phyloP scores from a whole-genome alignment of 805 yeast species.

The Wickerhamiella shivajii region DNA sequence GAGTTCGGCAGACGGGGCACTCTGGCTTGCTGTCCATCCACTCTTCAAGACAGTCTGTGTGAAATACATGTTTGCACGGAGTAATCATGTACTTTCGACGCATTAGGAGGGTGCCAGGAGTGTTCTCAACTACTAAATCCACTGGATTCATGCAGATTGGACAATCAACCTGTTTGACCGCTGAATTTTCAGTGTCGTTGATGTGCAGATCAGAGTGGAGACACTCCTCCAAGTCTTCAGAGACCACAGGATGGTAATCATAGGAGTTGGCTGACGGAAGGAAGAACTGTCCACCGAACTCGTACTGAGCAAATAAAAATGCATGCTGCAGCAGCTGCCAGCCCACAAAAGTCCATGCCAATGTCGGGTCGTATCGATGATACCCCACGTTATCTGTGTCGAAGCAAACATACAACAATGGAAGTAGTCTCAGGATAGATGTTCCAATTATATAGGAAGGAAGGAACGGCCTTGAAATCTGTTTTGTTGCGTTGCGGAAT shows the following conservation, averaged over 20 bases:
- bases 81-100: slow-evolving; percentile 39
- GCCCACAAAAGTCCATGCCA: slow-evolving; percentile 31
- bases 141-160: slow-evolving; percentile 80
- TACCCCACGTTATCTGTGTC: slow-evolving; percentile 44
- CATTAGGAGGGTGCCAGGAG: slow-evolving; percentile 21
- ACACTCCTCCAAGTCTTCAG: slow-evolving; percentile 44
- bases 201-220: slow-evolving; percentile 6
- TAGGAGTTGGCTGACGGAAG: slow-evolving; percentile 66
- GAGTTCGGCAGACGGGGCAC: slow-evolving; percentile 83
- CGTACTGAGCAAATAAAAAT: slow-evolving; percentile 45
- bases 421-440: slow-evolving; percentile 45
- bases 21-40: slow-evolving; percentile 92
- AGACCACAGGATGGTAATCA: slow-evolving; percentile 61
- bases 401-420: slow-evolving; percentile 45
- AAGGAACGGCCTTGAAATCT: slow-evolving; percentile 41
- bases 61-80: slow-evolving; percentile 85
- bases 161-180: slow-evolving; percentile 39
- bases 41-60: slow-evolving; percentile 69
- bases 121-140: slow-evolving; percentile 28
- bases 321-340: slow-evolving; percentile 53
- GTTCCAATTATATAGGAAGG: slow-evolving; percentile 70
- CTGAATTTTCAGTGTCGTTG: slow-evolving; percentile 2
- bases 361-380: slow-evolving; percentile 46
- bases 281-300: slow-evolving; percentile 71
- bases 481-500: slow-evolving; percentile 57